Base-by-base conservation (phyloP, 2,329 filamentous ascomycete species). In the Venturia pyrina region DNA sequence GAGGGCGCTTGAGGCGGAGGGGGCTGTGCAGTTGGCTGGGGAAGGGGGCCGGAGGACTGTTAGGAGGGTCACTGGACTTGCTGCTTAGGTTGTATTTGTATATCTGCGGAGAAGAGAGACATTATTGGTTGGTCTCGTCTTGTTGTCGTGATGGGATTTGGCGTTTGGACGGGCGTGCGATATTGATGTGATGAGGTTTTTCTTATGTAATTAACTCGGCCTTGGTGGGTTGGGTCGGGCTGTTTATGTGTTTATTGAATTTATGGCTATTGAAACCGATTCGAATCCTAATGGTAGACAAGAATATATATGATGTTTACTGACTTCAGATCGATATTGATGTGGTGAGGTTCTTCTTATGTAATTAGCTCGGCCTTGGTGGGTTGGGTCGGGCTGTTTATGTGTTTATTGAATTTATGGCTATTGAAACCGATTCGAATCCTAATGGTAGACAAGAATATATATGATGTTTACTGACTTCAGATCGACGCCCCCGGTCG, bases 31-130 rank as follows among this genome's bases (percentile, higher is more conserved):
- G 77, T 81, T 98, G 21, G 82, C 83, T 43, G 95, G 95, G 0
- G 93, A 98, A 71, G 95, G 95, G 4, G 84, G 89, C 21, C 87
- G 93, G 77, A 90, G 88, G 78, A 90, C 80, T 69, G 87, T 99
- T 63, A 86, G 93, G 72, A 86, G 92, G 71, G 85, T 96, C 57
- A 90, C 81, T 24, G 84, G 83, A 15, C n/a, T 59, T 13, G 53
- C 28, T 59, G 48, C 10, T 32, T 53, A 53, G 21, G 8, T 53
- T 21, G 2, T 28, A 28, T 28, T 53, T 13, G n/a, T 50, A 13
- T 10, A 43, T 15, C 15, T 43, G 7, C 10, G 48, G 4, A 13
- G 48, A 28, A 28, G 48, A 15, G 48, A n/a, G 1, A n/a, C 10
- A 53, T 28, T 19, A n/a, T 28, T n/a, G 6, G 24, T 13, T 13